Evolutionary conservation across 2,329 filamentous ascomycete species (phyloP), one percentile per base, ranked within the genome.

Genomic region (Calonectria hawksworthii): DNA sequence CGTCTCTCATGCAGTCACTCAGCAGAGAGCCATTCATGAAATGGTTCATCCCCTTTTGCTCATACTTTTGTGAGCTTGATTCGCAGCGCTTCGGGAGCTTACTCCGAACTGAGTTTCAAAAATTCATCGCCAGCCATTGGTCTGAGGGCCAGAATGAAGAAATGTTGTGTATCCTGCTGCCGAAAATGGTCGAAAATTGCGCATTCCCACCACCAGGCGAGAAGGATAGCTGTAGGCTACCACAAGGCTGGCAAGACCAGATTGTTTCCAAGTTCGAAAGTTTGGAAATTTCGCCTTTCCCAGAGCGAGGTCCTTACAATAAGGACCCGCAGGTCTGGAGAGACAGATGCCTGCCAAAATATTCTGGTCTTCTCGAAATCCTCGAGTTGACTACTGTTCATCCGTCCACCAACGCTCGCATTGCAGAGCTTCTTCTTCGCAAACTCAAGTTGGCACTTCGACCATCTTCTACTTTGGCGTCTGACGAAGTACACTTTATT

Each of bases 21-120:
- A 92, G 91, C 4, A 90, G 90, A 67, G 92, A 94, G 56, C 89
- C 90, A 1, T 89, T 96, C 80, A 91, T 93, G 80, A 86, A 86
- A 67, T 93, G 93, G 87, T 99, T 98, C 83, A 90, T 99, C 54
- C 90, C 93, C 0, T 98, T 99, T 84, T 98, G 95, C 84, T 93
- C 93, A 18, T 93, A 95, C 68, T 93, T 97, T 78, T 93, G 95
- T 0, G 91, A 95, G 69, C 88, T 98, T 44, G 93, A 96, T 59
- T 83, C 90, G 2, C 91, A 93, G 68, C 91, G 94, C 50, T 99
- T 99, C 82, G 91, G 92, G 69, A 93, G 92, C 76, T 87, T 98
- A n/a, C 90, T 98, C 38, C 88, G 96, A 10, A 93, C 92, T 47
- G 93, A 94, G 72, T 96, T 99, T 79, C 95, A 98, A 83, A 95